Evolutionary conservation across 805 yeast genomes (phyloP), one percentile per base, ranked within the genome.

Genomic region (Sugiyamaella boreocaroliniensis): DNA sequence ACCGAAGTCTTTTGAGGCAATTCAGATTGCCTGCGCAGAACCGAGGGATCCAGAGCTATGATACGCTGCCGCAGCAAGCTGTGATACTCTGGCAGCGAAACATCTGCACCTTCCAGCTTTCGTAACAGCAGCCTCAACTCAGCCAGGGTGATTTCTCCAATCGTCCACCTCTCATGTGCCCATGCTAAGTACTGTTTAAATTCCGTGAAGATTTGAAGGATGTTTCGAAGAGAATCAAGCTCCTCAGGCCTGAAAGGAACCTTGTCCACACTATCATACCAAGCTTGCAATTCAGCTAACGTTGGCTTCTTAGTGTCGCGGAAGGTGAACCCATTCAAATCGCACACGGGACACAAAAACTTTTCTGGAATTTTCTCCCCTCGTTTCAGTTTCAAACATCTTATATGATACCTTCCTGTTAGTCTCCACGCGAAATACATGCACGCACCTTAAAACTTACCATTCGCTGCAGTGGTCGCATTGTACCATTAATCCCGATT

Each of bases 401-500:
- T 85, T 1, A 93, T 95, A 64, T 89, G 97, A 64, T 88, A 45
- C 44, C 44, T 41, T 8, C 4, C 20, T 22, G 20, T 41, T 41
- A 41, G 20, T 18, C 26, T 22, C 26, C 26, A 22, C 26, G 18
- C 15, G 7, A 40, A 7, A 40, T 4, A 5, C 18, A 4, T 40
- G 15, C 18, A n/a, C 7, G 5, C 16, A n/a, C 16, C 42, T 4
- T 32, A 10, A 32, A 32, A 32, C 11, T 32, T 18, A 96, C 97
- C 96, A 89, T 9, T 83, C 95, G 11, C 86, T 81, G 68, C 97
- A 89, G 54, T 76, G 75, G 60, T 89, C 96, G 73, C 97, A 89
- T 67, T 89, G 95, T 47, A 90, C 82, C 29, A 95, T 88, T 63
- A 85, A 82, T 0, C 96, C 96, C 61, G 86, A 93, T 68, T 89